These are phyloP conservation scores for Scenedesmus sp. DNA, from an alignment of 163 green algal genomes.

Conservation along the genomic window DNA sequence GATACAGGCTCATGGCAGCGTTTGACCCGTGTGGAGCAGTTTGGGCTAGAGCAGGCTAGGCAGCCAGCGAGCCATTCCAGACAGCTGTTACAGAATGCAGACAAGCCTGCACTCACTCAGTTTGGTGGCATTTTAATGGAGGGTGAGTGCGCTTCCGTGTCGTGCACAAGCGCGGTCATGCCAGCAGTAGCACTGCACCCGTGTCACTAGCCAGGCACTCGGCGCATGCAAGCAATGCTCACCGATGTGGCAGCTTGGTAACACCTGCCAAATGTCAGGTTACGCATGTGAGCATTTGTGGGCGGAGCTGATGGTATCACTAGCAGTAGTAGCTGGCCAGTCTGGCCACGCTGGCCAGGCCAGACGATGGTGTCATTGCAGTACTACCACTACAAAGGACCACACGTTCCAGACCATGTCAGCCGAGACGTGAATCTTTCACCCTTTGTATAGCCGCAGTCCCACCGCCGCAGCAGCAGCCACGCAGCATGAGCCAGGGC, in stretches of 20 bases:
- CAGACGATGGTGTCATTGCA: too few species aligned
- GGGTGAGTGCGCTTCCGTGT: background rate
- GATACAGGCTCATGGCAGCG: background rate
- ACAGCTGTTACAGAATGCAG: background rate
- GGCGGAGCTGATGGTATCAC: background rate
- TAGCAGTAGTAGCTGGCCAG: background rate
- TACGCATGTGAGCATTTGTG: background rate
- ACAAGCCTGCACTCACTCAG: background rate
- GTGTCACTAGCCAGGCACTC: background rate
- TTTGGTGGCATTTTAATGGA: background rate
- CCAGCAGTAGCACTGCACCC: background rate
- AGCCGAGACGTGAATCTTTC: too few species aligned
- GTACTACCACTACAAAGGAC: background rate
- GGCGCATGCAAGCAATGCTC: background rate
- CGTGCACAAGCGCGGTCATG: background rate
- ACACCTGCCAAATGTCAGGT: too few species aligned
- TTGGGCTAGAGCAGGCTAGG: background rate
- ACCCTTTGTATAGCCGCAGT: too few species aligned
- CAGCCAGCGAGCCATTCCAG: background rate
- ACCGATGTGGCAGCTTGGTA: background rate
- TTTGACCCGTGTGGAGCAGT: background rate
- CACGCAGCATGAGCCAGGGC: too few species aligned
- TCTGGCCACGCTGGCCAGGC: too few species aligned
- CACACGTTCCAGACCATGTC: too few species aligned
- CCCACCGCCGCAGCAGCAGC: too few species aligned